Evolutionary conservation across 1,284 basidiomycete species (phyloP), one percentile per base, ranked within the genome.

Genomic region (Apiotrichum sp.): DNA sequence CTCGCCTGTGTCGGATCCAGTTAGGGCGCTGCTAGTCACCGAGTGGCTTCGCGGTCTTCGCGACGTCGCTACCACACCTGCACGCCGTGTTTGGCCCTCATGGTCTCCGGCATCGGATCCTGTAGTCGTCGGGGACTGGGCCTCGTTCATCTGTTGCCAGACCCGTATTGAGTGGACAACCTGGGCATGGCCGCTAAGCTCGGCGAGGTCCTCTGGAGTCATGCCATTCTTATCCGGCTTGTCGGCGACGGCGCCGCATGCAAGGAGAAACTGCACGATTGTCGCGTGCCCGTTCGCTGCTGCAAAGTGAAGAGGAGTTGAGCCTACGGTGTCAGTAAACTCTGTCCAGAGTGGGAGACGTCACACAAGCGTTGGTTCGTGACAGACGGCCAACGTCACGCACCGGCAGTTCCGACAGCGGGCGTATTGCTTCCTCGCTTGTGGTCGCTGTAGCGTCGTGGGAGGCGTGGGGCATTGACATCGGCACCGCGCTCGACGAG

Each of bases 261-360:
- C 81, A 34, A 96, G 83, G 43, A 96, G 83, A 34, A 87, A 83
- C 58, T 80, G 81, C 43, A 90, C 83, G 63, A 90, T 83, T 16
- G 80, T 74, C 35, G 82, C 82, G 74, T 96, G 89, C 4, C 91
- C 91, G 63, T 93, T 92, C 29, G 92, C 90, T 33, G 90, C 86
- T 6, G 92, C 92, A 71, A 95, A 96, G 70, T 96, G 92, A n/a
- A 96, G 82, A 0, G 92, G 88, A 0, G 91, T 93, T 1, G 89
- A 89, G 16, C 90, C 90, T 75, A 68, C 11, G 29, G 16, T n/a
- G 49, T 57, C 49, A 50, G 44, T 14, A 13, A 29, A 29, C 29
- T 29, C 29, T 29, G 29, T 29, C 29, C 29, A 29, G 29, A 29
- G 29, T 29, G 29, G 29, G 29, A 29, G 29, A 29, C 29, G 29